Conservation (phyloP, 371 early-diverging fungal species). For the Umbelopsis sp. region DNA sequence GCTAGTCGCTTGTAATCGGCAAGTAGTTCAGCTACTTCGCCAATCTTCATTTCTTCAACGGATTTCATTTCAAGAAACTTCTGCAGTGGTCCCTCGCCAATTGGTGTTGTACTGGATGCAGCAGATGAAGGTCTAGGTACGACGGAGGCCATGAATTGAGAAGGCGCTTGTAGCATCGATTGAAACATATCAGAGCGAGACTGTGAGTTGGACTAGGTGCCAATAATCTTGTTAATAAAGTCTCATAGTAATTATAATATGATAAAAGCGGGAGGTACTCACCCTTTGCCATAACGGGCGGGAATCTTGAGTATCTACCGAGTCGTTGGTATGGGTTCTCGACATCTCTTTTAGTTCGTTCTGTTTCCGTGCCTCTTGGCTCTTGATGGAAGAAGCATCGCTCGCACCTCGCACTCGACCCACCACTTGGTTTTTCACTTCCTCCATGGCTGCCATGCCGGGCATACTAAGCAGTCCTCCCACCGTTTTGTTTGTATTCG, state of each 20-base stretch:
- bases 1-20: constrained; percentile 40
- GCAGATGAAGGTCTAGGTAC: constrained; percentile 15
- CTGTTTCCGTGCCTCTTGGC: constrained; percentile 19
- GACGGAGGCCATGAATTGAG: constrained; percentile 29
- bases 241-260: background rate
- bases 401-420: constrained; percentile 27
- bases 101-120: background rate
- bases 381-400: constrained; percentile 20
- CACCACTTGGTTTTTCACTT: constrained; percentile 24
- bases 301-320: background rate
- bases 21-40: constrained; percentile 34
- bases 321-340: constrained; percentile 6
- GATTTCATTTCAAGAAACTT: constrained; percentile 37
- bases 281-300: constrained; percentile 9
- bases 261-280: background rate
- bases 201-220: background rate
- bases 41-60: constrained; percentile 34
- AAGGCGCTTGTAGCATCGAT: constrained; percentile 29
- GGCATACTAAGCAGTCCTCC: constrained; percentile 15
- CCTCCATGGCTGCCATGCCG: constrained; percentile 11
- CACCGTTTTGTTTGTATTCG: background rate
- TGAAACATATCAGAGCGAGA: constrained; percentile 25
- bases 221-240: background rate
- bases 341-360: constrained; percentile 43
- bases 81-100: constrained; percentile 28